Conservation (phyloP, 1,284 basidiomycete species). For the Leccinum fallax region DNA sequence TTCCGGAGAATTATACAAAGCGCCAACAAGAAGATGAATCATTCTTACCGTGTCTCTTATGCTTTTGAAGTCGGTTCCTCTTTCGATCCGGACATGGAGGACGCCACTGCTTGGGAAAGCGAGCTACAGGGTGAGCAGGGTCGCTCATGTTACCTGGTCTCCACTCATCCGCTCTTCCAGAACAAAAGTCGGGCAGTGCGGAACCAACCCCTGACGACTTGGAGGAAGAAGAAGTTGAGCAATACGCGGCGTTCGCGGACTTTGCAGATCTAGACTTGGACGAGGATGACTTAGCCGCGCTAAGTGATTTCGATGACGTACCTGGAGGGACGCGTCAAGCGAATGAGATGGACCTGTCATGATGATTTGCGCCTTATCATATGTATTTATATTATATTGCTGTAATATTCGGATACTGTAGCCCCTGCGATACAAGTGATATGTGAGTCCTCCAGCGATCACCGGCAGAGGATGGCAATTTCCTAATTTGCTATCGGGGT, state of each 20-base stretch:
- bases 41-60: conserved; percentile 62
- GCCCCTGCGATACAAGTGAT: too few relatives aligned
- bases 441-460: conserved; percentile 11
- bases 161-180: conserved; percentile 5
- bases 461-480: conserved; percentile 15
- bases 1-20: conserved; percentile 63
- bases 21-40: conserved; percentile 47
- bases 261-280: conserved; percentile 49
- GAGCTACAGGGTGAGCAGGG: conserved; percentile 45
- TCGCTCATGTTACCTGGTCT: neutral
- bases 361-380: conserved; percentile 10
- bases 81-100: conserved; percentile 69
- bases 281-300: conserved; percentile 16
- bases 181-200: conserved; percentile 12
- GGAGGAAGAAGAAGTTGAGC: conserved; percentile 52
- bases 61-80: conserved; percentile 72
- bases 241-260: conserved; percentile 54
- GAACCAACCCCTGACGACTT: conserved; percentile 46
- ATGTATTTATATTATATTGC: conserved; percentile 14
- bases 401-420: neutral
- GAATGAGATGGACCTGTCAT: conserved; percentile 33
- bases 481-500: conserved; percentile 20
- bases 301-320: conserved; percentile 28
- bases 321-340: conserved; percentile 1
- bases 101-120: conserved; percentile 58